Base-by-base conservation (phyloP, 1,284 basidiomycete species). In the Marasmius tenuissimus region DNA sequence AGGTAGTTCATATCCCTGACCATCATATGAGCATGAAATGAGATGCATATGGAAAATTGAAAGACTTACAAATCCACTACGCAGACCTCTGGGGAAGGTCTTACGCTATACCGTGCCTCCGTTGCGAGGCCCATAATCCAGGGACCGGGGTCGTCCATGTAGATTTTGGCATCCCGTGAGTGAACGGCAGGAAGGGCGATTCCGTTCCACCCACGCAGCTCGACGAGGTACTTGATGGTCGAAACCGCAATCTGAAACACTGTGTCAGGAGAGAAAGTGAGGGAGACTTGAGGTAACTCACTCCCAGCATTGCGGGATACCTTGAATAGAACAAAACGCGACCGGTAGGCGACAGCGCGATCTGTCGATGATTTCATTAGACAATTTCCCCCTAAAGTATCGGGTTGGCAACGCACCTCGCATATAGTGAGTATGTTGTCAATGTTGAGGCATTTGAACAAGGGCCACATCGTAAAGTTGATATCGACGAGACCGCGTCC, bases 391-490 rank as follows among this genome's bases (percentile, higher is more conserved):
- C 37, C 51, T 34, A 47, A 58, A n/a, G 57, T 38, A 33, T 14
- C 16, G 39, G 59, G 11, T 33, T 35, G 12, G 33, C 20, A 51
- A 66, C 81, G 49, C 67, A 92, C 92, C 84, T 98, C 96, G 72
- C 94, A 94, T 62, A 95, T 92, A 33, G 93, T 96, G 61, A 98
- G 77, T 64, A 98, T 92, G 71, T 97, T 96, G 73, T 97, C 96
- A 62, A 98, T 85, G 69, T 96, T 96, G 62, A 98, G 77, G 65
- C 92, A 92, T 73, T 97, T 94, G 85, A 98, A 98, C 59, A 98
- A 73, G 0, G 96, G 96, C 95, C 96, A 98, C 87, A 97, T 94
- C 54, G 95, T 94, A 72, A 97, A 96, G 73, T 94, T 94, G 69
- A 92, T 91, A 67, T 94, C 91, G 34, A 94, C 91, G 57, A 94